Evolutionary conservation across 2,329 filamentous ascomycete genomes (phyloP), one percentile per base, ranked within the genome.

Genomic region (Monilinia fructigena): DNA sequence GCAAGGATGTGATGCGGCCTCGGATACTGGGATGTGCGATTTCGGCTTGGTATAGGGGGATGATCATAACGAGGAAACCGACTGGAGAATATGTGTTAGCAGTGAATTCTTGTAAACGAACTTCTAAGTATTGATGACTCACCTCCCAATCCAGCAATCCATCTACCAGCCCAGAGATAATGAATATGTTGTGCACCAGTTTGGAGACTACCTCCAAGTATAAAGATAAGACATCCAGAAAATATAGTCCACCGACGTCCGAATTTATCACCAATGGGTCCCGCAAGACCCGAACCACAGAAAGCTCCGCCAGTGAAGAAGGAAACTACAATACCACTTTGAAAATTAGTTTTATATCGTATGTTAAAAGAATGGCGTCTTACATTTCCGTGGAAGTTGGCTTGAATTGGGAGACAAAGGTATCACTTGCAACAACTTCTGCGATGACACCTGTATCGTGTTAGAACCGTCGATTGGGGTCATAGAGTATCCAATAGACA

Each of bases 11-110:
- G 42, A 95, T 84, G 26, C 68, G 72, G 16, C 91, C 91, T 76
- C 91, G 85, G 73, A 94, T 94, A 67, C 83, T 84, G 1, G 91
- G 91, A 75, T 94, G 91, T 4, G 89, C 87, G 31, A 94, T 82
- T 74, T 95, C 91, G 28, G 89, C 90, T 75, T 93, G 91, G 66
- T 75, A 64, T 8, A 64, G 52, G 10, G 67, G 66, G 2, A 68
- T 66, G 20, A 66, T 68, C 67, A 68, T 68, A 26, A 68, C 65
- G 23, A 68, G 63, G 35, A 69, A 67, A 59, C 63, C 53, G 42
- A 65, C 53, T 60, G 50, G 8, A 4, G 7, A 23, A 20, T 23
- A 14, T 4, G 38, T 26, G 58, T 60, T 26, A 50, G 58, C 18
- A 8, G 45, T 12, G 12, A 23, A 6, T 14, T 4, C 1, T 26